Conservation (phyloP, 257 asterid genomes). For the Paulownia fortunei region DNA sequence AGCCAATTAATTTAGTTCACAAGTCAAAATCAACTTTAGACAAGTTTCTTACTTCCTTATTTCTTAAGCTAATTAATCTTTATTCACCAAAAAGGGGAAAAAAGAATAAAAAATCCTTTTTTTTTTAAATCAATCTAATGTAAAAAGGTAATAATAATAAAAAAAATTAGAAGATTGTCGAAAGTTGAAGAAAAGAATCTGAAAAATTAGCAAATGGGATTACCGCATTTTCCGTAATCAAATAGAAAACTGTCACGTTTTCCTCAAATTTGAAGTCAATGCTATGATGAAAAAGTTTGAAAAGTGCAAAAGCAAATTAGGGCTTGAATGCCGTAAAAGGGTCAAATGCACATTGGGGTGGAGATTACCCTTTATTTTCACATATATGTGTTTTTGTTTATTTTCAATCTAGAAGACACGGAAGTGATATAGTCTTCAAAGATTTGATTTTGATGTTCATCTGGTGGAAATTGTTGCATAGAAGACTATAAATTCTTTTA, state of each 20-base stretch:
- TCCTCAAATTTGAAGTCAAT: not conserved
- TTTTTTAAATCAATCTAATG: not conserved
- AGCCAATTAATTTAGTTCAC: no score
- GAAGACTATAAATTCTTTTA: not conserved
- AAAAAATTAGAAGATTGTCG: not conserved
- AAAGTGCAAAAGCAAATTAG: no score
- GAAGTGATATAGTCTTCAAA: no score
- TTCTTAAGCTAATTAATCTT: conserved; percentile 14
- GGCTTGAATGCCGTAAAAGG: no score
- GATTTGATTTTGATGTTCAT: no score
- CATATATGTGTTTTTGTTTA: no score
- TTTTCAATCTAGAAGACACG: no score
- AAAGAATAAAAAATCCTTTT: not conserved
- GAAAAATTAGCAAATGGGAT: conserved; percentile 8
- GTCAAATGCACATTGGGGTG: no score
- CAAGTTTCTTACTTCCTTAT: conserved; percentile 17
- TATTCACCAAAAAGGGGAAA: not conserved
- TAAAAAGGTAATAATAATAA: not conserved
- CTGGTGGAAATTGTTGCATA: no score
- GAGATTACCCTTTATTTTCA: no score
- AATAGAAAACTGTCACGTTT: conserved; percentile 4
- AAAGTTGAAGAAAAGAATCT: conserved; percentile 29
- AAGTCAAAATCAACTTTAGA: conserved; percentile 35
- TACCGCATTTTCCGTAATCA: conserved; percentile 43
- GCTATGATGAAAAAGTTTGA: not conserved